These are phyloP conservation scores for Talaromyces piceae DNA, from an alignment of 2,329 filamentous ascomycete genomes.

Conservation along the genomic window DNA sequence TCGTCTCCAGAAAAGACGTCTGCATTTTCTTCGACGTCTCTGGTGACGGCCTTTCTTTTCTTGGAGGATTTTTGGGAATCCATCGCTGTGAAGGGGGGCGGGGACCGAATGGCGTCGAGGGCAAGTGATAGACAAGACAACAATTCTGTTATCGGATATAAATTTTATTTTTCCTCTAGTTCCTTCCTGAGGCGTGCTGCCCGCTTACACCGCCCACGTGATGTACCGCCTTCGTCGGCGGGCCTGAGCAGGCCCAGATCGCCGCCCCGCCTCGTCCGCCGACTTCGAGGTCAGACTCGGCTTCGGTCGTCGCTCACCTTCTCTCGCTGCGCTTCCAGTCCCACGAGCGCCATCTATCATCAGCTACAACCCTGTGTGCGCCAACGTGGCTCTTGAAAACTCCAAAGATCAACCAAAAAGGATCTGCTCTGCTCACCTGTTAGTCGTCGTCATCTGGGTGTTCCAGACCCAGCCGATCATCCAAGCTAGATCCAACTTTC, in stretches of 20 bases:
- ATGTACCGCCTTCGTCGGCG: not conserved
- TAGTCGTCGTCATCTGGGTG: not conserved
- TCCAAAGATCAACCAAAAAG: no score
- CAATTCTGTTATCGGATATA: not conserved
- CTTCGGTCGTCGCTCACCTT: not conserved
- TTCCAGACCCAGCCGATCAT: not conserved
- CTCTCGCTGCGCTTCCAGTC: not conserved
- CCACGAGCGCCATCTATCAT: not conserved
- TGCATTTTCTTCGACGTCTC: slow-evolving; percentile 43
- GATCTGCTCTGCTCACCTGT: not conserved
- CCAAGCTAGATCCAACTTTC: not conserved
- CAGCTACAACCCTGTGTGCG: not conserved
- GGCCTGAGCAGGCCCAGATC: not conserved
- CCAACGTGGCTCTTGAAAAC: not conserved
- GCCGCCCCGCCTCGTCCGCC: not conserved
- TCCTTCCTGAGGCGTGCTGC: slow-evolving; percentile 2
- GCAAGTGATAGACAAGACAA: not conserved
- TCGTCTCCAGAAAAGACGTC: slow-evolving; percentile 55
- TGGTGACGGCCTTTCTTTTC: slow-evolving; percentile 59
- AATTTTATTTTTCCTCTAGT: slow-evolving; percentile 11
- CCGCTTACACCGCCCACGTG: slow-evolving; percentile 10
- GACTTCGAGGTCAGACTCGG: not conserved
- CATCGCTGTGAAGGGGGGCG: slow-evolving; percentile 19
- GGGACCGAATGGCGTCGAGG: not conserved
- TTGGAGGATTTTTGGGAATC: slow-evolving; percentile 36